Percentiles rank a stretch among this genome's conserved stretches.
phyloP scores from a whole-genome alignment of 805 yeast genomes.

The Wickerhamomyces subpelliculosus region DNA sequence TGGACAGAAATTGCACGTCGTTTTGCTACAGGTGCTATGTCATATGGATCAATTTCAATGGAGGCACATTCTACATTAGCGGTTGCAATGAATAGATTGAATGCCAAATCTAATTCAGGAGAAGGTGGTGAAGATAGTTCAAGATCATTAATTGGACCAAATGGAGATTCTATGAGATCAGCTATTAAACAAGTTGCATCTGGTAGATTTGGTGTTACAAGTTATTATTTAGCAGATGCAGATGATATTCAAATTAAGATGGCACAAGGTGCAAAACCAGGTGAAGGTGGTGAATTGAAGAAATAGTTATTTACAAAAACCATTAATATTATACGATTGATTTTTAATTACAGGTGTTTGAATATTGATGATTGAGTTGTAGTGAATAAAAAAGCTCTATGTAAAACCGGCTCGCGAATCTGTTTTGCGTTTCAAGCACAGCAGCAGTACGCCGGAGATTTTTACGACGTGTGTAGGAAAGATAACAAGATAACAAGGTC shows the following conservation, averaged over 20 bases:
- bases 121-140: conserved; percentile 99
- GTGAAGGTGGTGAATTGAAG: conserved; percentile 96
- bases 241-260: conserved; percentile 96
- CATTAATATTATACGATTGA: too few species aligned
- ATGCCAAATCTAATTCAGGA: conserved; percentile 97
- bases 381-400: too few species aligned
- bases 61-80: conserved; percentile 97
- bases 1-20: conserved; percentile 99
- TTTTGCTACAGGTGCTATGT: conserved; percentile 99
- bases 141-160: conserved; percentile 67
- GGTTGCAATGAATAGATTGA: conserved; percentile 96
- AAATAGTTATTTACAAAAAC: too few species aligned
- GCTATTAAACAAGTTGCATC: conserved; percentile 97
- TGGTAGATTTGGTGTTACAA: conserved; percentile 97
- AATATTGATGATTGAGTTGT: too few species aligned
- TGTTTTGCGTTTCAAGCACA: too few species aligned
- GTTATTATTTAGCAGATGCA: conserved; percentile 89
- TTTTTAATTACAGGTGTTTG: too few species aligned
- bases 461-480: too few species aligned
- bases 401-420: too few species aligned
- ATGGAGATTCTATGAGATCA: conserved; percentile 98
- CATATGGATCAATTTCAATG: conserved; percentile 97
- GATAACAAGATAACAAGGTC: too few species aligned
- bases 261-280: conserved; percentile 99
- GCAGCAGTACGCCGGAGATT: too few species aligned